Evolutionary conservation across 1,139 yeast species (phyloP).

Genomic region (Eremothecium sinecaudum): DNA sequence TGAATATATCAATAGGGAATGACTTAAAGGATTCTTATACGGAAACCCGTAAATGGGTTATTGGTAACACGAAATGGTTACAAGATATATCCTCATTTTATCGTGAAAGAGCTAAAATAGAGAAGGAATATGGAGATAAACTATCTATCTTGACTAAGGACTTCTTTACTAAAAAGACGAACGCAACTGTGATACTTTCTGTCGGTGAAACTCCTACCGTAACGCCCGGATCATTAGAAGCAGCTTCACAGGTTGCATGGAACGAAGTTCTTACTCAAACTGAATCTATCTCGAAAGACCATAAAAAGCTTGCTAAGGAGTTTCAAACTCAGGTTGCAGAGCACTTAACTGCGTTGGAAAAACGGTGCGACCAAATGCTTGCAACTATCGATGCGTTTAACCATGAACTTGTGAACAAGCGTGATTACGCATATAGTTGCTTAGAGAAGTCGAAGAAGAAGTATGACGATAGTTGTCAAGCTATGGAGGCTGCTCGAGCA

Average conservation of each 20-base stretch:
- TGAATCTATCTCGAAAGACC: slow-evolving; percentile 68
- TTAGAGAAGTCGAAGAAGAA: slow-evolving; percentile 60
- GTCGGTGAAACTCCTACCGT: slow-evolving; percentile 88
- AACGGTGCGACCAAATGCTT: slow-evolving; percentile 46
- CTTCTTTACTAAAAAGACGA: slow-evolving; percentile 70
- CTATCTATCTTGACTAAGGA: slow-evolving; percentile 56
- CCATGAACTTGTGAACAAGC: slow-evolving; percentile 48
- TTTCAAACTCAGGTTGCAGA: slow-evolving; percentile 53
- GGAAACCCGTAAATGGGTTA: slow-evolving; percentile 68
- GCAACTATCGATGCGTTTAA: slow-evolving; percentile 50
- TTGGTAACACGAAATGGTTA: slow-evolving; percentile 65
- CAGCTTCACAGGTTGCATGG: slow-evolving; percentile 93
- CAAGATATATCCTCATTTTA: slow-evolving; percentile 75
- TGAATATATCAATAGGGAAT: slow-evolving; percentile 44
- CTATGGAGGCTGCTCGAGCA: slow-evolving; percentile 71
- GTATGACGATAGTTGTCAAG: slow-evolving; percentile 72
- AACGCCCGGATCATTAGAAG: slow-evolving; percentile 92
- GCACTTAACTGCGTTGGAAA: slow-evolving; percentile 47
- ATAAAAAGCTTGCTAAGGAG: slow-evolving; percentile 50
- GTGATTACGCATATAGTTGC: slow-evolving; percentile 53
- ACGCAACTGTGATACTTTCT: slow-evolving; percentile 53
- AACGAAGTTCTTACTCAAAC: slow-evolving; percentile 79
- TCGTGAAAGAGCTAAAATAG: slow-evolving; percentile 70
- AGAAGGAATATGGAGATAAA: slow-evolving; percentile 70
- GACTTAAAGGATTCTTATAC: slow-evolving; percentile 74